Percentiles rank a stretch among this genome's conserved stretches.
Conservation (phyloP, 2,329 filamentous ascomycete genomes). For the Exutisphaerella laricina region DNA sequence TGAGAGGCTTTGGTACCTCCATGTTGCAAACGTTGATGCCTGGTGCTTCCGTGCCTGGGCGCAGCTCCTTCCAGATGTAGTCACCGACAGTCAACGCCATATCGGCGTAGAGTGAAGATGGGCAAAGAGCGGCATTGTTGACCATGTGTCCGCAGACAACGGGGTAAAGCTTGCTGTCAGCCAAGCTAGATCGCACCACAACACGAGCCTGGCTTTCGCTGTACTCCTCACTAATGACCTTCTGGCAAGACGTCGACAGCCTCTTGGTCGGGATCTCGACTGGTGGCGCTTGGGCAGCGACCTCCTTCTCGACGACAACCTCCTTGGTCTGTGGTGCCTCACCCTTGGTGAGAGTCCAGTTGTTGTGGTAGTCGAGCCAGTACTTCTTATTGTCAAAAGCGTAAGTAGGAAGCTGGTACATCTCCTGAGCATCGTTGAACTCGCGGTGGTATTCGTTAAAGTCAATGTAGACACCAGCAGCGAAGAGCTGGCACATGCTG, state of each 20-base stretch:
- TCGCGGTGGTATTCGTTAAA: slow-evolving; percentile 66
- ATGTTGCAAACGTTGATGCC: slow-evolving; percentile 62
- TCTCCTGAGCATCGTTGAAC: slow-evolving; percentile 52
- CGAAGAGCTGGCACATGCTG: slow-evolving; percentile 56
- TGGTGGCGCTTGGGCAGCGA: slow-evolving; percentile 33
- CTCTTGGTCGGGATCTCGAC: slow-evolving; percentile 47
- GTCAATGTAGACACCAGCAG: slow-evolving; percentile 57
- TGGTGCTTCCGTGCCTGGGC: slow-evolving; percentile 51
- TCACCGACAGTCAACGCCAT: slow-evolving; percentile 61
- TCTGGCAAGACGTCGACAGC: slow-evolving; percentile 61
- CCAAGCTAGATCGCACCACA: slow-evolving; percentile 61
- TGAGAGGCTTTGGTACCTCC: slow-evolving; percentile 65
- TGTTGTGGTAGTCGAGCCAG: slow-evolving; percentile 65
- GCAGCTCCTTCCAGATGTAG: slow-evolving; percentile 61
- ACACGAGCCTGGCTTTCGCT: slow-evolving; percentile 55
- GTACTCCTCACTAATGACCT: slow-evolving; percentile 57
- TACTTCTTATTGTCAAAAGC: slow-evolving; percentile 66
- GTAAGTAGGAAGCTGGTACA: slow-evolving; percentile 64
- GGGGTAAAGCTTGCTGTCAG: slow-evolving; percentile 56
- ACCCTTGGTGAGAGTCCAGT: slow-evolving; percentile 67
- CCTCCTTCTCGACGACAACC: slow-evolving; percentile 34
- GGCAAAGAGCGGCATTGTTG: slow-evolving; percentile 61
- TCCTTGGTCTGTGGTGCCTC: slow-evolving; percentile 45
- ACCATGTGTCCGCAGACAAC: slow-evolving; percentile 62
- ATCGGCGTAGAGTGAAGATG: slow-evolving; percentile 59